These are phyloP conservation scores for Edaphochlamys debaryana DNA, from an alignment of 139 green algal species.

Conservation along the genomic window DNA sequence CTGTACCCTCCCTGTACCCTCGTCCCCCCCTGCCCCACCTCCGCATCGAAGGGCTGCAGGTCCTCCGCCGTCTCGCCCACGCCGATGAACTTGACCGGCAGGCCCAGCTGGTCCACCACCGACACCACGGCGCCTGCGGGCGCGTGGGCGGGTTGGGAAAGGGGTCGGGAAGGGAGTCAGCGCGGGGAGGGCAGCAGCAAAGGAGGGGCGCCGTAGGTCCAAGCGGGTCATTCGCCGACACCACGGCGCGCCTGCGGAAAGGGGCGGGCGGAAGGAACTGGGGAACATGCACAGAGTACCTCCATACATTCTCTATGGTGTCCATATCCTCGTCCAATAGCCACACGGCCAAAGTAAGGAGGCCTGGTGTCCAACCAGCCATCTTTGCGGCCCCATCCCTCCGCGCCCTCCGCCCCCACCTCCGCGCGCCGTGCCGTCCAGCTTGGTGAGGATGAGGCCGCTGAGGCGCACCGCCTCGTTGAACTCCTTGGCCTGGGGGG, in stretches of 20 bases:
- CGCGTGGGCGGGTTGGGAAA: neutral
- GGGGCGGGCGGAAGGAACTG: no score
- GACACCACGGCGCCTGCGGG: conserved; percentile 63
- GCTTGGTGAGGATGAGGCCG: conserved; percentile 97
- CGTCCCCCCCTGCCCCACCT: neutral
- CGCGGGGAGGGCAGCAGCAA: neutral
- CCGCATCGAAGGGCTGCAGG: conserved; percentile 94
- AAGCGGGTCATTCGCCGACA: no score
- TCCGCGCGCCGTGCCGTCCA: conserved; percentile 94
- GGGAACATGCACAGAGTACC: no score
- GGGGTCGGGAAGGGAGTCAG: neutral
- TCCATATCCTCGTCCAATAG: no score
- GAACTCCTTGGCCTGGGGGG: conserved; percentile 87
- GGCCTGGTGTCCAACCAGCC: no score
- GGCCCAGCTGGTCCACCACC: conserved; percentile 94
- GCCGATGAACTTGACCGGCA: conserved; percentile 98
- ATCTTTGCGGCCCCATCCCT: no score
- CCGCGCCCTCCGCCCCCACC: conserved; percentile 35
- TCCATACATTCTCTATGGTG: no score
- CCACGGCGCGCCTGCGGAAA: no score
- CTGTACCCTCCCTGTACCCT: no score
- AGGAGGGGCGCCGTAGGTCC: neutral
- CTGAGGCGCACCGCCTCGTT: conserved; percentile 85
- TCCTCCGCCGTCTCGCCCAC: conserved; percentile 95
- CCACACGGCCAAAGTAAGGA: no score